Evolutionary conservation across 2,329 filamentous ascomycete species (phyloP).

Genomic region (Ambrosiella cleistominuta): DNA sequence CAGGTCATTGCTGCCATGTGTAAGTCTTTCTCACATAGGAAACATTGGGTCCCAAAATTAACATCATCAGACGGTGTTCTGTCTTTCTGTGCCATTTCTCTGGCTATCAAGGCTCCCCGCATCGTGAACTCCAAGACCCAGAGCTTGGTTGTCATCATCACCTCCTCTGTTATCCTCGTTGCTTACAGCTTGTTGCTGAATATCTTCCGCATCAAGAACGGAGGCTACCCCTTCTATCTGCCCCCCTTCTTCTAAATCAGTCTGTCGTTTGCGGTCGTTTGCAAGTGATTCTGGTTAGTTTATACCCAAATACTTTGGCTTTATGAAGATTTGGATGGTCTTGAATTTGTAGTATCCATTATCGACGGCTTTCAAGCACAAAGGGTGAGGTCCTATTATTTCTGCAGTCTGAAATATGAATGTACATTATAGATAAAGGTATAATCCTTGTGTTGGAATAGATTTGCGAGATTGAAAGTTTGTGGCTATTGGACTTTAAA

Average conservation of each 20-base stretch:
- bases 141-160: constrained; percentile 63
- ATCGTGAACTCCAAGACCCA: constrained; percentile 63
- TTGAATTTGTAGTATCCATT: too few relatives aligned
- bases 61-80: constrained; percentile 49
- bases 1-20: constrained; percentile 89
- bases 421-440: neutral
- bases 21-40: constrained; percentile 32
- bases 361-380: too few relatives aligned
- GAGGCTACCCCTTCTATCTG: constrained; percentile 82
- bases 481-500: neutral
- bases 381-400: too few relatives aligned
- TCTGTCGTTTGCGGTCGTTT: neutral
- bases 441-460: neutral
- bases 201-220: constrained; percentile 87
- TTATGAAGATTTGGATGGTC: too few relatives aligned
- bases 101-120: constrained; percentile 82
- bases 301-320: too few relatives aligned
- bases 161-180: constrained; percentile 58
- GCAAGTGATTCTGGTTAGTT: too few relatives aligned
- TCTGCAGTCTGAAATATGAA: neutral
- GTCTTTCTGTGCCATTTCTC: constrained; percentile 76
- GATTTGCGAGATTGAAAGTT: neutral
- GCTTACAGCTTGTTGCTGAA: constrained; percentile 91
- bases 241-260: constrained; percentile 57
- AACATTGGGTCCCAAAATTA: neutral